Base-by-base conservation (phyloP, 257 asterid genomes). In the Solanum appendiculatum region DNA sequence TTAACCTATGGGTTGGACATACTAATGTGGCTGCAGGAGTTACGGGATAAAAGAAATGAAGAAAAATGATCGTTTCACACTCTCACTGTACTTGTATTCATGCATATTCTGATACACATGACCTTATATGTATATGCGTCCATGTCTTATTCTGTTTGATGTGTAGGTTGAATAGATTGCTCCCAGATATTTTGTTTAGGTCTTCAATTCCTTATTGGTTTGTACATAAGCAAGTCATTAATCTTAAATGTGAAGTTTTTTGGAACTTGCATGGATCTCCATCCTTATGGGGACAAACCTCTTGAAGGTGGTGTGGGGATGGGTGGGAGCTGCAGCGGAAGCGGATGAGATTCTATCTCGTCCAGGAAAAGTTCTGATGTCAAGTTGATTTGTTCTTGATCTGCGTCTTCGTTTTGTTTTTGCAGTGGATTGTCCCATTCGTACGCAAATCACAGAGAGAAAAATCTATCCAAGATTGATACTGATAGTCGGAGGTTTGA, bases 401-500 rank as follows among this genome's bases (percentile, higher is more conserved):
- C 66, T 48, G 29, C 69, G 85, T 44, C 54, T 42, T 82, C 58
- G n/a, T 87, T 73, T 87, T 42, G 81, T 86, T 85, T 63, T 63
- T 25, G 82, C 92, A 95, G 98, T 91, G 97, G 98, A 54, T 89
- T 97, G 91, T 97, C 99, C 25, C 97, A 95, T 88, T 97, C 99
- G 16, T 97, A 92, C 89, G 89, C 99, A 84, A 93, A 94, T 75
- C 93, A 91, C 56, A 88, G 93, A 89, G 99, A 96, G 86, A 92
- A 69, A 88, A 89, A 89, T 88, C 87, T 92, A 56, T 88, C 97
- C 82, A 93, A 93, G 89, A 82, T 87, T 51, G 73, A 84, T 21
- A 80, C 88, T 27, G 63, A 73, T 27, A 88, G 83, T 91, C 86
- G 88, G 86, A 90, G 91, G 81, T 89, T 91, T 63, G 96, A 96